Evolutionary conservation across 2,329 filamentous ascomycete genomes (phyloP), one percentile per base, ranked within the genome.

Genomic region (Penicillium brasilianum): DNA sequence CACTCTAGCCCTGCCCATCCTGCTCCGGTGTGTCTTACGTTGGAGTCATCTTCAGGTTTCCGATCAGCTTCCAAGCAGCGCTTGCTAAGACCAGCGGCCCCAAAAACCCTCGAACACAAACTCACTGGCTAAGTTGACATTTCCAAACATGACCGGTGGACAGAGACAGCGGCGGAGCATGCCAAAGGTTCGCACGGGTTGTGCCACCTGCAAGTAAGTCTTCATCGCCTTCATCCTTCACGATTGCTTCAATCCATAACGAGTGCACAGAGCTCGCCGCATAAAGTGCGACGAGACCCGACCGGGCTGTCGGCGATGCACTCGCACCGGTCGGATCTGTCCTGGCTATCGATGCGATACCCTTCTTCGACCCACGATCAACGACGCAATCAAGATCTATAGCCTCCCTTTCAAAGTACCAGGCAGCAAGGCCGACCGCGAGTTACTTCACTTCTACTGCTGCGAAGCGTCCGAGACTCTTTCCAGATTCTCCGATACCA

Each of bases 381-480:
- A 39, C 16, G n/a, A 10, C 37, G 37, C n/a, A 8, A 16, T 46
- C 43, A 46, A 46, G 43, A 46, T 46, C 13, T 46, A 46, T 16
- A 46, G 20, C 20, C 2, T 46, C 20, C 43, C 43, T 25, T 46
- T 46, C 43, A 46, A 28, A 46, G 43, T 46, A 22, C 43, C 43
- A 22, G 43, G 43, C 43, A 46, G 43, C 14, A 22, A 28, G 20
- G 43, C 43, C 25, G 43, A 46, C 43, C 43, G 43, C 20, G 43
- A 46, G 25, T 46, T 46, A 46, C 43, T 46, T 46, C 43, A 46
- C 25, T 46, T 46, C 43, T 46, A 46, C 43, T 46, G 43, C 43
- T 46, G 43, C 25, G 43, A 46, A 46, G 18, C 43, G 13, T 22
- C 43, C 10, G 43, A 28, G 14, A 25, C 20, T 16, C 43, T 46